phyloP scores from a whole-genome alignment of 306 rosid genomes.

The Quercus berberidifolia region DNA sequence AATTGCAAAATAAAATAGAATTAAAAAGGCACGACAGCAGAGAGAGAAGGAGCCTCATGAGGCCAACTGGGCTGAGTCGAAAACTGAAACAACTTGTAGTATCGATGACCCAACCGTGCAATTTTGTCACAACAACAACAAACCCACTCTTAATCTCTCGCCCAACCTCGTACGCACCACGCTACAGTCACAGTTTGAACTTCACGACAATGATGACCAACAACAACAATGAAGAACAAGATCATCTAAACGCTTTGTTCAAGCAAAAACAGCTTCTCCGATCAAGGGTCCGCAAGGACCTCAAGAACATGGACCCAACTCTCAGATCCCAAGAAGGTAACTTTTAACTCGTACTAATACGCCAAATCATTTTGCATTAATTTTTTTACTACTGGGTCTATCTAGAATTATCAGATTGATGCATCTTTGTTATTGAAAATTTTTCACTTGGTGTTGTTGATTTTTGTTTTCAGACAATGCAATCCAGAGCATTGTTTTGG shows the following conservation, averaged over 20 bases:
- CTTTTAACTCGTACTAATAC: too few species aligned
- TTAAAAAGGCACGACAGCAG: too few species aligned
- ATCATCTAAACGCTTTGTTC: conserved; percentile 48
- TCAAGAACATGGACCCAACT: conserved; percentile 63
- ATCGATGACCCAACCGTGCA: conserved; percentile 19
- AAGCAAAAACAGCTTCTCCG: conserved; percentile 62
- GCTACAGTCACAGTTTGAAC: not conserved
- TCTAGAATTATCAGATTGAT: too few species aligned
- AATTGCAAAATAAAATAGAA: too few species aligned
- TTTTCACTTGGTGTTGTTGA: not conserved
- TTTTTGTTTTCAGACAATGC: conserved; percentile 42
- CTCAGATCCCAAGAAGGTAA: conserved; percentile 78
- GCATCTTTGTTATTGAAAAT: too few species aligned
- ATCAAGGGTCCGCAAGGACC: conserved; percentile 65
- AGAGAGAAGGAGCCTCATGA: too few species aligned
- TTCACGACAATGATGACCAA: conserved; percentile 14
- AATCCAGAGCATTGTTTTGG: conserved; percentile 62
- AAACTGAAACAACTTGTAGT: not conserved
- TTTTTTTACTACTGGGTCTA: too few species aligned
- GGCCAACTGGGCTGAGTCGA: too few species aligned
- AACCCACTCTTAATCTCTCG: not conserved
- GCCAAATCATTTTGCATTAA: too few species aligned
- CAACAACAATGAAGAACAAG: conserved; percentile 17
- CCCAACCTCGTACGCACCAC: not conserved
- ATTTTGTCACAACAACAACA: not conserved